Evolutionary conservation across 202 grass and related monocot species (phyloP).

Genomic region (Panicum hallii): DNA sequence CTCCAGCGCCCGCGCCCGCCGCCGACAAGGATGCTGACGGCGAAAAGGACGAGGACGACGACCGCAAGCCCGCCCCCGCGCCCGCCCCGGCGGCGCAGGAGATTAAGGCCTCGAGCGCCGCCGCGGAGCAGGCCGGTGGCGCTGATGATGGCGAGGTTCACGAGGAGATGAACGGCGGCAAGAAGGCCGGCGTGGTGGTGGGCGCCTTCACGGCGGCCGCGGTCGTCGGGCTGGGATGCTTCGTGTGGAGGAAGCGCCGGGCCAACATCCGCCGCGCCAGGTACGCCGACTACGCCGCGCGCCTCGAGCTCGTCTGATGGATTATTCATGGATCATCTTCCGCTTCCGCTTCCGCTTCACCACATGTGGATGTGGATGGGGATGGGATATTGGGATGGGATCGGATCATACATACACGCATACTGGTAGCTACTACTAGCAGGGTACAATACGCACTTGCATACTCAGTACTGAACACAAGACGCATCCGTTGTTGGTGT

Average conservation of each 20-base stretch:
- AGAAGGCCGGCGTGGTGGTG: slow-evolving; percentile 71
- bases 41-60: background rate
- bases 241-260: slow-evolving; percentile 72
- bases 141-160: background rate
- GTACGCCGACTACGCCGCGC: slow-evolving; percentile 77
- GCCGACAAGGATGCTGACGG: background rate
- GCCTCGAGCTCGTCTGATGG: slow-evolving; percentile 71
- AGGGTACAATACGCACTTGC: background rate
- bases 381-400: background rate
- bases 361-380: no score
- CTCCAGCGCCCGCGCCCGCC: slow-evolving; percentile 36
- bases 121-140: background rate
- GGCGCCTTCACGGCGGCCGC: slow-evolving; percentile 64
- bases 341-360: background rate
- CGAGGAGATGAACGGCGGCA: slow-evolving; percentile 48
- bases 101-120: slow-evolving; percentile 23
- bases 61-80: slow-evolving; percentile 24
- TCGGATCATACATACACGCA: background rate
- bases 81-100: slow-evolving; percentile 36
- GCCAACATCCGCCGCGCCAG: slow-evolving; percentile 80
- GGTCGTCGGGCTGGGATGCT: slow-evolving; percentile 54
- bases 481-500: background rate
- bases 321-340: no score
- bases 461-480: background rate
- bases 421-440: background rate